Conservation (phyloP, 1,284 basidiomycete species). For the Afroboletus lepidellus region DNA sequence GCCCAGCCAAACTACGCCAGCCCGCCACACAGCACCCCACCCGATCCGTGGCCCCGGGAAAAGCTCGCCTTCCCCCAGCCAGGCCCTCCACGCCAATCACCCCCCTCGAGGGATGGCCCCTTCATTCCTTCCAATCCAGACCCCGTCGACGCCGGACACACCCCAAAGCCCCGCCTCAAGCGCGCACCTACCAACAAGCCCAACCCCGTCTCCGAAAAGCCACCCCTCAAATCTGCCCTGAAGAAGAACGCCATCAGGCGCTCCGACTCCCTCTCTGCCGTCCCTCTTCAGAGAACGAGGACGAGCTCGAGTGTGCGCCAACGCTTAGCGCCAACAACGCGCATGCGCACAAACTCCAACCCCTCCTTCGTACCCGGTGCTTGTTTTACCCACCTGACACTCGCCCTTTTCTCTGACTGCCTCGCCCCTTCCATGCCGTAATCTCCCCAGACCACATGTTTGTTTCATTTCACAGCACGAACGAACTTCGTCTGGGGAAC, state of each 20-base stretch:
- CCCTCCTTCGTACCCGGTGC: constrained; percentile 35
- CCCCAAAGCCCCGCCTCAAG: constrained; percentile 25
- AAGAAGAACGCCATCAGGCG: constrained; percentile 42
- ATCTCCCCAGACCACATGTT: constrained; percentile 51
- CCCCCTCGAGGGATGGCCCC: constrained; percentile 16
- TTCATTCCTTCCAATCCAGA: constrained; percentile 31
- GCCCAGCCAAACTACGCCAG: constrained; percentile 17
- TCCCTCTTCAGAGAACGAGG: constrained; percentile 32
- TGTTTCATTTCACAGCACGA: constrained; percentile 48
- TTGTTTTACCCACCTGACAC: constrained; percentile 5
- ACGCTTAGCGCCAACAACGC: constrained; percentile 33
- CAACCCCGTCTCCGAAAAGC: constrained; percentile 27
- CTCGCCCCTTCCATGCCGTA: constrained; percentile 17
- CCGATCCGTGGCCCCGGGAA: constrained; percentile 29
- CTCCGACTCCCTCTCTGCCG: constrained; percentile 22
- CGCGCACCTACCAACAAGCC: constrained; percentile 22
- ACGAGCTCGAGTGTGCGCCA: constrained; percentile 35
- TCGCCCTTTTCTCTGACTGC: constrained; percentile 7
- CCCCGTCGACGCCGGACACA: constrained; percentile 14
- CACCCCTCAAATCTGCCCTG: constrained; percentile 56
- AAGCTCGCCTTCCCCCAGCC: constrained; percentile 22
- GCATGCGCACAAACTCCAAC: constrained; percentile 33
- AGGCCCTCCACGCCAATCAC: constrained; percentile 16
- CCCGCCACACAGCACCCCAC: constrained; percentile 20
- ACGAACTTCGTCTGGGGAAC: constrained; percentile 42